Base-by-base conservation (phyloP, 495 filamentous ascomycete species). In the Penicillium coffeae region DNA sequence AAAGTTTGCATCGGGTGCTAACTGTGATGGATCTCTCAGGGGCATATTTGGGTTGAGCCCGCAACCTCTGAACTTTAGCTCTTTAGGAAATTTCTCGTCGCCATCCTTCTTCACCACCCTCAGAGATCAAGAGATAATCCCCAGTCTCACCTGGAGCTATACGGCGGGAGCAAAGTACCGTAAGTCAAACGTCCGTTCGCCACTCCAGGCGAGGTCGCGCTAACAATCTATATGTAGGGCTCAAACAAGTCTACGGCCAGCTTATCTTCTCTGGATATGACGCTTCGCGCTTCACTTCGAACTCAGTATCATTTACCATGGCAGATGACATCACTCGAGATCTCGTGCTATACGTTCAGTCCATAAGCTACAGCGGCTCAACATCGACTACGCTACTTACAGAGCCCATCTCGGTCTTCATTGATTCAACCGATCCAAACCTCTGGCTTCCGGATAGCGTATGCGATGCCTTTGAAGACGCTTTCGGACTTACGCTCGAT, bases 391-490 rank as follows among this genome's bases (percentile, higher is more conserved):
- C 68, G 8, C 48, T 58, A 42, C 35, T 58, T 1, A 73, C 79
- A 1, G 54, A 60, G 2, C 59, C 65, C 6, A 49, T 63, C 15
- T 40, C 46, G 1, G 52, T 78, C 21, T 63, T 77, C 42, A 83
- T 89, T 48, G 85, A 89, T 54, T 81, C 81, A 13, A 81, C 82
- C 3, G 84, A 84, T 1, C 81, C 85, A 1, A 81, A 78, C 47
- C 71, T 88, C 1, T 88, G 83, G 84, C 74, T 89, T 2, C 85
- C 85, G 2, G 59, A 65, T 25, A 57, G 63, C 10, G 73, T 82
- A n/a, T 88, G 85, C 60, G 67, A 79, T 18, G 67, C 69, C 3
- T 88, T 89, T 50, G 85, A 84, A 39, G 47, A 64, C 6, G 75
- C 76, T 7, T 67, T 88, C 27, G 78, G 78, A 30, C 64, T 89